Evolutionary conservation across 2,329 filamentous ascomycete species (phyloP), one percentile per base, ranked within the genome.

Genomic region (Aspergillus cejpii): DNA sequence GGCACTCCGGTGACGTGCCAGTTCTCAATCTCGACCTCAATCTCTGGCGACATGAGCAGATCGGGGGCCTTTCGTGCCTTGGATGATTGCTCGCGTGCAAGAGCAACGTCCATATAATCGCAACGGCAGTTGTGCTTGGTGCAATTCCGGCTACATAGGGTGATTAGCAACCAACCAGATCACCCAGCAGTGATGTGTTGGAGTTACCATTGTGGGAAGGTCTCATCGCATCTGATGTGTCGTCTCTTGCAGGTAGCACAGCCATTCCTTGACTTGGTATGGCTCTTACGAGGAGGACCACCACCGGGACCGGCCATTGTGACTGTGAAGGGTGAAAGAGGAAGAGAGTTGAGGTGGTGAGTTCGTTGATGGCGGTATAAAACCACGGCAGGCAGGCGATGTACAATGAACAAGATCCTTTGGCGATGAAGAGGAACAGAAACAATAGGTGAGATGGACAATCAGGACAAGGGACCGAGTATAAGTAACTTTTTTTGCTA

Each of bases 121-220:
- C 92, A 98, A 61, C 90, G 86, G 60, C 94, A 92, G 73, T 96
- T 95, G 73, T 98, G 92, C 73, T 97, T 98, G 50, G 91, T 96
- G 72, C 92, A 98, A 71, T 98, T 98, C 62, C 88, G 88, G 74
- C 90, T 94, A 61, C 37, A 37, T 20, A 48, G 20, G 31, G 19
- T 8, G 23, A 24, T 45, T 23, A 48, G 31, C 8, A 34, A 26
- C 26, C 27, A 17, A 44, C 45, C 8, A 8, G 8, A 44, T 34
- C 40, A 23, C 17, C 23, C 21, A 39, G 11, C 27, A 23, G 1
- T 12, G 50, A 64, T 48, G 68, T n/a, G 55, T 43, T 31, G 38
- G 33, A 34, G 36, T 68, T 76, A 94, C 89, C 91, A 98, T 79
- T 98, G 92, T 41, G 92, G 92, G 62, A 95, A 96, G 57, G 82